These are phyloP conservation scores for Penicillium bialowiezense DNA, from an alignment of 495 filamentous ascomycete genomes.

Conservation along the genomic window DNA sequence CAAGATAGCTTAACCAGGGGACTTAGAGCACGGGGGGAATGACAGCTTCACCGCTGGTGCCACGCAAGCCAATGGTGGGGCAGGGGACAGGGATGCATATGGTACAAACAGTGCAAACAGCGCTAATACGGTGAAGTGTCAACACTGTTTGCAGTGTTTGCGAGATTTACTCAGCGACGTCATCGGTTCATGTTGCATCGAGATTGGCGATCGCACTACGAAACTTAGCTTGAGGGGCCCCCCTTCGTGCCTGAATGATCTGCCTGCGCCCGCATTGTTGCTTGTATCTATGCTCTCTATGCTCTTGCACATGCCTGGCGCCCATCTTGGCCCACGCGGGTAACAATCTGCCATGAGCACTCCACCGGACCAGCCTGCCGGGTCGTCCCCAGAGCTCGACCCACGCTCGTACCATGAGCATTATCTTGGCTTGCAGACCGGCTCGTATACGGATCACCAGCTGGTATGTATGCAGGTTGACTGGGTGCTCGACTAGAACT, in stretches of 20 bases:
- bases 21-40: slow-evolving; percentile 1
- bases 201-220: slow-evolving; percentile 16
- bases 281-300: background rate
- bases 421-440: slow-evolving; percentile 36
- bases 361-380: slow-evolving; percentile 11
- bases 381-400: slow-evolving; percentile 19
- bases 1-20: slow-evolving; percentile 5
- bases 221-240: background rate
- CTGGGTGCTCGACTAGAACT: background rate
- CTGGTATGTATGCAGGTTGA: slow-evolving; percentile 38
- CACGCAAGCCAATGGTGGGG: slow-evolving; percentile 19
- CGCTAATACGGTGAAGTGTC: background rate
- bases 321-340: background rate
- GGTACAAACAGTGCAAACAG: slow-evolving; percentile 22
- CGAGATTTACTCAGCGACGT: slow-evolving; percentile 22
- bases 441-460: slow-evolving; percentile 53
- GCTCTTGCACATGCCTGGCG: background rate
- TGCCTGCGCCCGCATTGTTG: background rate
- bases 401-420: slow-evolving; percentile 19
- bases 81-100: background rate
- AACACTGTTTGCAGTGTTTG: slow-evolving; percentile 4
- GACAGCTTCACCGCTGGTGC: slow-evolving; percentile 23
- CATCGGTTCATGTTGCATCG: slow-evolving; percentile 21
- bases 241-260: slow-evolving; percentile 9
- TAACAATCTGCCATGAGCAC: slow-evolving; percentile 32